Base-by-base conservation (phyloP, 2,329 filamentous ascomycete species). In the Penicillium digitatum region DNA sequence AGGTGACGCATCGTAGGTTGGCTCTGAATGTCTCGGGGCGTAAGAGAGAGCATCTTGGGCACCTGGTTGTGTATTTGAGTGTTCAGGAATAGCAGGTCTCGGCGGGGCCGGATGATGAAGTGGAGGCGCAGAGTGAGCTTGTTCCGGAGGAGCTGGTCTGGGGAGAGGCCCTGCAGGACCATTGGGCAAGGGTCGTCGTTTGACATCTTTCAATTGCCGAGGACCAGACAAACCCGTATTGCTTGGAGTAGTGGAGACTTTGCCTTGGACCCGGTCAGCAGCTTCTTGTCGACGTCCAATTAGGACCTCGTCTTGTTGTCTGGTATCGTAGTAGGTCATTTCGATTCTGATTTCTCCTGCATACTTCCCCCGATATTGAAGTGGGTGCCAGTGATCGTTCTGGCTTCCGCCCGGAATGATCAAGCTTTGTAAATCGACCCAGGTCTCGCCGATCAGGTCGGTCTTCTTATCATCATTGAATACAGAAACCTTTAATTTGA, bases 391-490 rank as follows among this genome's bases (percentile, higher is more conserved):
- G 52, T 90, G 79, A 73, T 99, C 94, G 69, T 83, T 91, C 75
- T 96, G 90, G n/a, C 94, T 92, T 46, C 94, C 94, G 45, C 94
- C 92, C 2, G 86, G 80, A 20, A 92, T 81, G 59, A 99, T 83
- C 65, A 99, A 88, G 63, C 85, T 82, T 63, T 86, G 85, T 56
- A 99, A 80, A 68, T 89, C 88, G 55, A 97, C 84, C 87, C 90
- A 96, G 7, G 89, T 86, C 74, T 99, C 94, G 62, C 94, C 94
- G 66, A 99, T 96, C 61, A 99, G 75, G 63, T 99, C 94, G 0
- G 93, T 97, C 78, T 88, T 95, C 78, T 96, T 97, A 76, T 99
- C 94, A 68, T 99, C 94, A 70, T 96, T 96, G 78, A 99, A 99
- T 6, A 97, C 84, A 3, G 93, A 96, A 16, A 97, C 82, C 72